A percentile compares a stretch with the other conserved stretches of the same genome.
Conservation (phyloP, 352 stramenopile genomes). For the Pythium dissimile region DNA sequence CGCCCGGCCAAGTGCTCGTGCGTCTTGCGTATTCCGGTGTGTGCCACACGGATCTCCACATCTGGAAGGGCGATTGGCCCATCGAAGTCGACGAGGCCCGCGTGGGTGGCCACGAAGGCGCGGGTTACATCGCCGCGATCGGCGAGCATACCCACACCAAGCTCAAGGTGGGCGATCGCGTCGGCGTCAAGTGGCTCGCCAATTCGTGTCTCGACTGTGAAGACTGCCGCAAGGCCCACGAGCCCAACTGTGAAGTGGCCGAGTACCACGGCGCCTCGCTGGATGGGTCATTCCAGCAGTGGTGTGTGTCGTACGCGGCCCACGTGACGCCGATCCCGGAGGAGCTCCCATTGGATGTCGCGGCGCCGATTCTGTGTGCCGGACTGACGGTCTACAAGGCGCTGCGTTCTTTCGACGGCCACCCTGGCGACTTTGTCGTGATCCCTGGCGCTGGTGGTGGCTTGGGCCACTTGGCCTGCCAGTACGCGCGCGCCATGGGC, state of each 20-base stretch:
- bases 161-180: conserved; percentile 44
- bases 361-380: conserved; percentile 78
- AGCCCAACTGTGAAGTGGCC: conserved; percentile 32
- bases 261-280: conserved; percentile 35
- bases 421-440: conserved; percentile 38
- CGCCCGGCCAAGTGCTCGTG: conserved; percentile 44
- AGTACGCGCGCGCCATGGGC: conserved; percentile 70
- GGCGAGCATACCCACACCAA: conserved; percentile 39
- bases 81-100: conserved; percentile 35
- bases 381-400: conserved; percentile 87
- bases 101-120: conserved; percentile 56
- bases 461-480: conserved; percentile 72
- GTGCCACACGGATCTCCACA: conserved; percentile 45
- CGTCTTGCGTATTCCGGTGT: conserved; percentile 48
- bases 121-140: conserved; percentile 48
- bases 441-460: conserved; percentile 65
- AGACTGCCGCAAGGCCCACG: conserved; percentile 50
- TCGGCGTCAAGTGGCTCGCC: conserved; percentile 51
- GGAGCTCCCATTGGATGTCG: conserved; percentile 33
- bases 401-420: conserved; percentile 53
- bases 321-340: conserved; percentile 71
- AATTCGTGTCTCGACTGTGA: conserved; percentile 48
- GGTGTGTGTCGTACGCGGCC: conserved; percentile 70
- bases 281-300: conserved; percentile 51
- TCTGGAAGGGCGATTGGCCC: conserved; percentile 38